Conservation (phyloP, 441 rosid species). For the Raphanus hybrid region DNA sequence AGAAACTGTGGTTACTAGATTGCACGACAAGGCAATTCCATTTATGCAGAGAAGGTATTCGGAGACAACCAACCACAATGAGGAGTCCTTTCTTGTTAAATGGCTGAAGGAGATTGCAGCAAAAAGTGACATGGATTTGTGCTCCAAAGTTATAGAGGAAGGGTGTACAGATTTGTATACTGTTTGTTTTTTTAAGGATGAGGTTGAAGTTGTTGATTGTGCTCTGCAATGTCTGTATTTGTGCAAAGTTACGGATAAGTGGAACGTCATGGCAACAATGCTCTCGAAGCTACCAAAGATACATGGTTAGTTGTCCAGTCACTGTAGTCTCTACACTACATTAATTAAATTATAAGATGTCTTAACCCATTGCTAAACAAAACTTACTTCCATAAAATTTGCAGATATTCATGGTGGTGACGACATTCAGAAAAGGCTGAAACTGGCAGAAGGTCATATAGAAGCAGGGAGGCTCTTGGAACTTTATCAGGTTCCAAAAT, state of each 20-base stretch:
- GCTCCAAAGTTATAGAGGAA: constrained; percentile 86
- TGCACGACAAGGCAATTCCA: constrained; percentile 77
- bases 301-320: constrained; percentile 57
- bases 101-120: constrained; percentile 91
- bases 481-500: constrained; percentile 77
- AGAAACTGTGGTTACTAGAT: constrained; percentile 66
- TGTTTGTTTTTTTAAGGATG: constrained; percentile 71
- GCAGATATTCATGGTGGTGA: constrained; percentile 47
- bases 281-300: constrained; percentile 83
- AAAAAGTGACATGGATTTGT: constrained; percentile 75
- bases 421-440: constrained; percentile 68
- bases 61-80: constrained; percentile 38
- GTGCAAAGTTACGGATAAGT: constrained; percentile 78
- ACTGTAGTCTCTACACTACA: constrained; percentile 5
- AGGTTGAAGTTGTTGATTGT: constrained; percentile 78
- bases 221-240: constrained; percentile 83
- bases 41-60: constrained; percentile 68
- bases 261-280: constrained; percentile 85
- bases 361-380: constrained; percentile 25
- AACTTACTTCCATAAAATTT: constrained; percentile 49
- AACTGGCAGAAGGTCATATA: constrained; percentile 82
- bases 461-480: constrained; percentile 95
- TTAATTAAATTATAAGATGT: constrained; percentile 18
- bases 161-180: constrained; percentile 69
- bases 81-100: constrained; percentile 77